Evolutionary conservation across 2,329 filamentous ascomycete genomes (phyloP).

Genomic region (Verticillium isaacii): DNA sequence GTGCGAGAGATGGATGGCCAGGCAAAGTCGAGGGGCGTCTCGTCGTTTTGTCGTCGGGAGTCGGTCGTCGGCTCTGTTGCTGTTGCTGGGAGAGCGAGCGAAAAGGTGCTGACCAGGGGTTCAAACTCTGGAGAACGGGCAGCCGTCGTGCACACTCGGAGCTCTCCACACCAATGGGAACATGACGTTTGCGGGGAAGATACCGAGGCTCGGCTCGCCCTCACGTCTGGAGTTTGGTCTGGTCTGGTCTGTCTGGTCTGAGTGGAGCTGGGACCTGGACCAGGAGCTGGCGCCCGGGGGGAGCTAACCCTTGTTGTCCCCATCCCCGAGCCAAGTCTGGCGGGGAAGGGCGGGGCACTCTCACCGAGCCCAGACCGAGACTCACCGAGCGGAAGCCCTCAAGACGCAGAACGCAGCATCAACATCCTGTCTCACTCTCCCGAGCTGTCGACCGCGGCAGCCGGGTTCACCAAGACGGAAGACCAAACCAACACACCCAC

Average conservation of each 20-base stretch:
- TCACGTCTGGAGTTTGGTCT: no score
- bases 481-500: no score
- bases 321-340: neutral
- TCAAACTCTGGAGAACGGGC: neutral
- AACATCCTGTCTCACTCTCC: no score
- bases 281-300: neutral
- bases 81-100: neutral
- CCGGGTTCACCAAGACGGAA: no score
- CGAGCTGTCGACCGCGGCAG: no score
- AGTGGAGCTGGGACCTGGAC: no score
- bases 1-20: neutral
- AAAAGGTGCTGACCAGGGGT: neutral
- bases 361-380: neutral
- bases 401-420: neutral
- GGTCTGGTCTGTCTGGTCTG: no score
- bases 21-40: neutral
- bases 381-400: neutral
- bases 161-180: slow-evolving; percentile 1
- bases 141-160: neutral
- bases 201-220: slow-evolving; percentile 15
- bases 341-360: neutral
- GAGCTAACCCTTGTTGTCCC: neutral
- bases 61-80: neutral
- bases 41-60: neutral
- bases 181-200: slow-evolving; percentile 16